A percentile compares a stretch with the other conserved stretches of the same genome.
Conservation (phyloP, 2,329 filamentous ascomycete genomes). For the Colletotrichum caudatum region DNA sequence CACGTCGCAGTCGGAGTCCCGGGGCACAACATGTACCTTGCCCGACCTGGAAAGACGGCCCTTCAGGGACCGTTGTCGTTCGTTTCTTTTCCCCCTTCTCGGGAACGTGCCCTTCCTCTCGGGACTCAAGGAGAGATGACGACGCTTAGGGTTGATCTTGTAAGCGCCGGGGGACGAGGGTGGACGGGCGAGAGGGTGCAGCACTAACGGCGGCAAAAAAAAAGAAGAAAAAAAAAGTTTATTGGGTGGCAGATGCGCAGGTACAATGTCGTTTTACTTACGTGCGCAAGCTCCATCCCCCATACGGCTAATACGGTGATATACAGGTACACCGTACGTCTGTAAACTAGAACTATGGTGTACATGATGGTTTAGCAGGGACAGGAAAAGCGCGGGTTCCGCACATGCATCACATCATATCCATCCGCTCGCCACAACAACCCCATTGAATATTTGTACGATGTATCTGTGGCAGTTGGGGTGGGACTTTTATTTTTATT, state of each 20-base stretch:
- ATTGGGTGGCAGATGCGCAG: constrained; percentile 15
- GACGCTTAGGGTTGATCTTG: constrained; percentile 38
- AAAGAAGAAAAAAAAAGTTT: neutral
- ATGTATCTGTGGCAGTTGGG: neutral
- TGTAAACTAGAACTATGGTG: neutral
- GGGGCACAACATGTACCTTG: constrained; percentile 27
- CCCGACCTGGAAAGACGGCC: constrained; percentile 27
- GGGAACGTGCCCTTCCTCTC: constrained; percentile 28
- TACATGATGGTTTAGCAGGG: too few relatives aligned
- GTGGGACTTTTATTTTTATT: neutral
- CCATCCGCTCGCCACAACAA: neutral
- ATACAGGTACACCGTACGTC: too few relatives aligned
- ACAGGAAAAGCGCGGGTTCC: neutral
- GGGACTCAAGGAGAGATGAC: constrained; percentile 39
- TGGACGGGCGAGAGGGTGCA: constrained; percentile 32
- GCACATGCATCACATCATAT: neutral
- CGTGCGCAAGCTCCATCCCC: constrained; percentile 17
- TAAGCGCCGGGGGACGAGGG: constrained; percentile 40
- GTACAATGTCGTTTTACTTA: constrained; percentile 15
- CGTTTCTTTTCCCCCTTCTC: neutral
- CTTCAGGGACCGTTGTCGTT: constrained; percentile 28
- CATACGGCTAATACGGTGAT: neutral
- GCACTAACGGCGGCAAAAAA: constrained; percentile 34
- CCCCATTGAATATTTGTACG: too few relatives aligned
- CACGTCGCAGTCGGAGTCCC: constrained; percentile 39